Conservation (phyloP, 2,329 filamentous ascomycete genomes). For the Cladophialophora carrionii region DNA sequence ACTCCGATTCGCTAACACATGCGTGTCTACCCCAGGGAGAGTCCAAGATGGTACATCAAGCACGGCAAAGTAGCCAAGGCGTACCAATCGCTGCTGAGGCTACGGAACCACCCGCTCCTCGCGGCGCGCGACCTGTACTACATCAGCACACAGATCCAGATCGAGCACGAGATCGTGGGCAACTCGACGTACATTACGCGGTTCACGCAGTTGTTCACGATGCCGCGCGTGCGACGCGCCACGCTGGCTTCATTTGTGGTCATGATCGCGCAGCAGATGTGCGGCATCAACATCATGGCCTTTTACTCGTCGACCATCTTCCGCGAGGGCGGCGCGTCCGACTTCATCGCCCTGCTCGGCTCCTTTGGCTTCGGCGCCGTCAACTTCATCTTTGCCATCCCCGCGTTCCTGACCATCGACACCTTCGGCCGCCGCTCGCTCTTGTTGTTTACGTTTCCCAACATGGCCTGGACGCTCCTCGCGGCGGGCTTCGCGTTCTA, state of each 20-base stretch:
- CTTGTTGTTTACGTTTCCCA: slow-evolving; percentile 54
- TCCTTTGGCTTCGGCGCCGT: slow-evolving; percentile 63
- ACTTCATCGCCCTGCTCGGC: slow-evolving; percentile 53
- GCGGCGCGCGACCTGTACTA: slow-evolving; percentile 43
- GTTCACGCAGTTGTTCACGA: slow-evolving; percentile 54
- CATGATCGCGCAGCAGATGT: slow-evolving; percentile 45
- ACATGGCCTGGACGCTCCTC: slow-evolving; percentile 55
- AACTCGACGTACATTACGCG: slow-evolving; percentile 50
- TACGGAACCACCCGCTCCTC: slow-evolving; percentile 41
- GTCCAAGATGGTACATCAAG: slow-evolving; percentile 44
- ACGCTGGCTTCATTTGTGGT: slow-evolving; percentile 42
- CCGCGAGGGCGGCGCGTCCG: slow-evolving; percentile 50
- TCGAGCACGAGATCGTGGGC: slow-evolving; percentile 40
- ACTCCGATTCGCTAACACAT: neutral
- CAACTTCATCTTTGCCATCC: slow-evolving; percentile 63
- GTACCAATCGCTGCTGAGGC: slow-evolving; percentile 39
- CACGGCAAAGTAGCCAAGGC: slow-evolving; percentile 40
- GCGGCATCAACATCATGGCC: slow-evolving; percentile 43
- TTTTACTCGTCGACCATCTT: slow-evolving; percentile 59
- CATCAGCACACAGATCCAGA: slow-evolving; percentile 46
- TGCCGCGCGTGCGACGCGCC: slow-evolving; percentile 54
- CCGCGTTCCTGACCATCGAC: slow-evolving; percentile 62
- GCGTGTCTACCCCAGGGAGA: slow-evolving; percentile 16
- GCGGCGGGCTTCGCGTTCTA: slow-evolving; percentile 57
- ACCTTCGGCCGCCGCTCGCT: slow-evolving; percentile 60